Percentiles rank a stretch among this genome's conserved stretches.
Evolutionary conservation across 257 asterid genomes (phyloP).

Genomic region (Primulina tabacum): DNA sequence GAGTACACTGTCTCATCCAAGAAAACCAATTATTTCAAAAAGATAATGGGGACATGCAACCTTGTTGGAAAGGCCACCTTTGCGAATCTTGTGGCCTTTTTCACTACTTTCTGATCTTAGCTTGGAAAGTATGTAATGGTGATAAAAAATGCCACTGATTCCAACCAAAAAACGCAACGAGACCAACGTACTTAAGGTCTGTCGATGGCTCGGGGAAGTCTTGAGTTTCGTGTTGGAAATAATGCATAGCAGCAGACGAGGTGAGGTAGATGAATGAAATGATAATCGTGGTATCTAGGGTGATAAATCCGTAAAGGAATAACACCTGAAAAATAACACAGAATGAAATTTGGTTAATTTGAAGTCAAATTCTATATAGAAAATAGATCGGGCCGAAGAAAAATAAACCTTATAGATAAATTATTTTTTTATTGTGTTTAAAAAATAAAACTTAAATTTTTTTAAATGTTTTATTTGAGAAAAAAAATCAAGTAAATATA

Average conservation of each 20-base stretch:
- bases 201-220: conserved; percentile 40
- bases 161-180: conserved; percentile 41
- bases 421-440: too few species aligned
- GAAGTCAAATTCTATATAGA: too few species aligned
- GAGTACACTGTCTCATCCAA: conserved; percentile 32
- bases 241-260: conserved; percentile 40
- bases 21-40: conserved; percentile 35
- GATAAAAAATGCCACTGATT: conserved; percentile 45
- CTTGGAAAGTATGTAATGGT: conserved; percentile 32
- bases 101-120: conserved; percentile 42
- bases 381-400: too few species aligned
- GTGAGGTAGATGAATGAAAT: conserved; percentile 51
- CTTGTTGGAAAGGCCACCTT: conserved; percentile 49
- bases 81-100: conserved; percentile 51
- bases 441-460: too few species aligned
- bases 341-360: too few species aligned
- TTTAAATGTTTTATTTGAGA: too few species aligned
- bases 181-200: conserved; percentile 44
- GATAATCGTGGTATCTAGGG: not conserved
- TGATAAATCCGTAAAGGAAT: too few species aligned
- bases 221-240: conserved; percentile 35
- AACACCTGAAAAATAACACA: too few species aligned
- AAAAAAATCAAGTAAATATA: too few species aligned
- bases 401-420: too few species aligned
- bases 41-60: conserved; percentile 58